These are phyloP conservation scores for Coniochaeta sp. DNA, from an alignment of 2,329 filamentous ascomycete genomes.

Conservation along the genomic window DNA sequence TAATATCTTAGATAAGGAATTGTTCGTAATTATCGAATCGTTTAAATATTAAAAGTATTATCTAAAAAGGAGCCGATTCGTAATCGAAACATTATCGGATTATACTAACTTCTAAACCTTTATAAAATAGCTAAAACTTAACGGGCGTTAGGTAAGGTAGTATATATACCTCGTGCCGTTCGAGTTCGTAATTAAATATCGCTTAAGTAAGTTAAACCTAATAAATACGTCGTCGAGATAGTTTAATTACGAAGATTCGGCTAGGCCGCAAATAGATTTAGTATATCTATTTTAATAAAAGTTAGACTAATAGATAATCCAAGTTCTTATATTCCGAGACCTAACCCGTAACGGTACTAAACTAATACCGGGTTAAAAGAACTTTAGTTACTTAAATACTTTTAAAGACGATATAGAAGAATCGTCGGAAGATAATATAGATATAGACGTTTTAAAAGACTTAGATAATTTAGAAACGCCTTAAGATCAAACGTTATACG, in stretches of 20 bases:
- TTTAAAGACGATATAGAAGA: no score
- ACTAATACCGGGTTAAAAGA: no score
- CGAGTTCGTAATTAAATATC: not conserved
- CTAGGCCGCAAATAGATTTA: no score
- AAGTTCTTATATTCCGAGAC: no score
- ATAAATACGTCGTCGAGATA: not conserved
- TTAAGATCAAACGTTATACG: no score
- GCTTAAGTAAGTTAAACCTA: not conserved
- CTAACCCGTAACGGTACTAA: no score
- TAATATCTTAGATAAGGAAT: not conserved
- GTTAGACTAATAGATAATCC: no score
- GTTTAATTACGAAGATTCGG: not conserved
- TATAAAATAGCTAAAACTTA: not conserved
- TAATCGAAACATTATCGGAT: not conserved
- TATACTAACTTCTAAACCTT: not conserved
- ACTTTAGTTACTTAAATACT: no score
- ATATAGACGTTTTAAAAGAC: no score
- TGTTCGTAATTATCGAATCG: not conserved
- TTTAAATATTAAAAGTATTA: not conserved
- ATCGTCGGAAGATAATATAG: no score
- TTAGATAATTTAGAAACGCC: no score
- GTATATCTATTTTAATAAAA: not conserved
- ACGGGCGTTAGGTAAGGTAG: not conserved
- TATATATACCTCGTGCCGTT: not conserved
- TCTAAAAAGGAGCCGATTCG: not conserved